Base-by-base conservation (phyloP, 352 stramenopile species). In the Globisporangium orthogonon region DNA sequence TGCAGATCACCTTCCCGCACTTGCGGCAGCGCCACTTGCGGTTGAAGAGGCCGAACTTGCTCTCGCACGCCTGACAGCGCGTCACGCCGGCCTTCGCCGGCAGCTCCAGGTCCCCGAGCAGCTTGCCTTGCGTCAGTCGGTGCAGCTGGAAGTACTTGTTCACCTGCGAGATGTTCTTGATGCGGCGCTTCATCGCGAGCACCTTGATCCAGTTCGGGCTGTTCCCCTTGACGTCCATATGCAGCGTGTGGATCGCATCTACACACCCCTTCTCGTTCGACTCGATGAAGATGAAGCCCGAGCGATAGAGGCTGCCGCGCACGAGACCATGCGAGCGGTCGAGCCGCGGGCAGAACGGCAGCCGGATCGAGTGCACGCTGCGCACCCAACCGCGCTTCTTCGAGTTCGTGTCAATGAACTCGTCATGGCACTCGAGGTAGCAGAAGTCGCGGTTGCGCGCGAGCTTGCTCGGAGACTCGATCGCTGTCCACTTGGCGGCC, bases 221-320 rank as follows among this genome's bases (percentile, higher is more conserved):
- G n/a, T 76, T 69, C 39, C 84, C 82, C 56, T 94, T 94, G 15
- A 94, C 65, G 53, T 94, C 83, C 60, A 94, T 82, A 53, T 94
- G 80, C 30, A 94, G 71, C 10, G 82, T 92, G 63, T 94, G 89
- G 48, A 80, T 94, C 46, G 88, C 81, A 56, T 78, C 68, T 7
- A 94, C 55, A 28, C 91, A 74, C 7, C 84, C 84, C 0, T 80
- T 79, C 49, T 87, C 76, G 50, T 82, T 69, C 14, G 76, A 86
- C 62, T 94, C 82, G 49, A 94, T 76, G 0, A 79, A 80, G 13
- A 84, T 84, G 23, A 94, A 70, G 11, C 84, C 84, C 23, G 78
- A 92, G 18, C 84, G 71, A 56, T 94, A 94, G 50, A 92, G 73
- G 57, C 79, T 89, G 1, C 76, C 80, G 47, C 84, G 76, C n/a